Conservation (phyloP, 768 basidiomycete species). For the Polyporus arcularius region DNA sequence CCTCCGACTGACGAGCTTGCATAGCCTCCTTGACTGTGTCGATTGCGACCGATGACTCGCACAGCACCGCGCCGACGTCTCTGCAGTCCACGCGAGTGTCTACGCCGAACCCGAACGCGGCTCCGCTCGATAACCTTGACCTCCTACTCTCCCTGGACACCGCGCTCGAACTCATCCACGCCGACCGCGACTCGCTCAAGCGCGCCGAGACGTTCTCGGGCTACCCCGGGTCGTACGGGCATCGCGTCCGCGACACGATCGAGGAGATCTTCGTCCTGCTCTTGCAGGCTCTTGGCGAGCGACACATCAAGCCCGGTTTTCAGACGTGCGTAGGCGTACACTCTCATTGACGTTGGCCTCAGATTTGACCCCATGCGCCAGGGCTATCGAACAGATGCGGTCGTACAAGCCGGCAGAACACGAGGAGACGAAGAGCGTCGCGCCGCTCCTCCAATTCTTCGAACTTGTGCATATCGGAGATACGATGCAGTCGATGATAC, state of each 20-base stretch:
- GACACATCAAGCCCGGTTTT: slow-evolving; percentile 84
- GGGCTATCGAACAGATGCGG: slow-evolving; percentile 88
- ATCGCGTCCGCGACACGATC: slow-evolving; percentile 86
- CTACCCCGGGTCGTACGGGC: slow-evolving; percentile 87
- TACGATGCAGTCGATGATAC: slow-evolving; percentile 96
- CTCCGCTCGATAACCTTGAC: slow-evolving; percentile 62
- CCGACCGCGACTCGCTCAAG: slow-evolving; percentile 88
- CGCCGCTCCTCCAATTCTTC: slow-evolving; percentile 94
- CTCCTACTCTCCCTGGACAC: slow-evolving; percentile 89
- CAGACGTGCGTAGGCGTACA: slow-evolving; percentile 29
- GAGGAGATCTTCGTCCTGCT: slow-evolving; percentile 92
- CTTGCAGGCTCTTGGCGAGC: slow-evolving; percentile 72
- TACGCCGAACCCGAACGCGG: slow-evolving; percentile 21
- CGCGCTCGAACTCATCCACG: slow-evolving; percentile 90
- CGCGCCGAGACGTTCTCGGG: slow-evolving; percentile 86
- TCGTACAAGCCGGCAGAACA: slow-evolving; percentile 90
- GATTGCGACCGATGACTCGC: neutral
- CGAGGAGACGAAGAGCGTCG: slow-evolving; percentile 77
- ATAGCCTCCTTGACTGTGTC: slow-evolving; percentile 16
- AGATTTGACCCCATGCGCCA: slow-evolving; percentile 30
- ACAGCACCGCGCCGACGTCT: slow-evolving; percentile 11
- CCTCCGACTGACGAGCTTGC: neutral
- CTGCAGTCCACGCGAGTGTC: slow-evolving; percentile 18
- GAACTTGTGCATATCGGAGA: slow-evolving; percentile 97
- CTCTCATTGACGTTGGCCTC: neutral